phyloP scores from a whole-genome alignment of 768 basidiomycete genomes.

The Pisolithus orientalis region DNA sequence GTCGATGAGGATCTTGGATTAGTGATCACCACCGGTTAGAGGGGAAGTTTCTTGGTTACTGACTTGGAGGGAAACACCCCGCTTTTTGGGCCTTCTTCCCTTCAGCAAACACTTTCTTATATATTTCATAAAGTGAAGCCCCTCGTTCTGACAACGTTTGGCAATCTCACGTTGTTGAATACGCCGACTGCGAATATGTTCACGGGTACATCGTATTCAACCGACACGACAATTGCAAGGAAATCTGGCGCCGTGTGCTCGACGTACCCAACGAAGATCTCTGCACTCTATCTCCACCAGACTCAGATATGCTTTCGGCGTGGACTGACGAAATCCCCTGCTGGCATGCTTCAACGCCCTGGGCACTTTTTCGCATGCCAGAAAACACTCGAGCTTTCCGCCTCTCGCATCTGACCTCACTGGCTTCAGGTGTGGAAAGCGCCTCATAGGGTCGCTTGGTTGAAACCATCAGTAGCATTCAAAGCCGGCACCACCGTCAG shows the following conservation, averaged over 20 bases:
- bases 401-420: slow-evolving; percentile 60
- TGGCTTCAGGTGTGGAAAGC: slow-evolving; percentile 38
- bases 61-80: slow-evolving; percentile 42
- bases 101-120: slow-evolving; percentile 29
- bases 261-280: slow-evolving; percentile 23
- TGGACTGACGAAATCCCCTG: slow-evolving; percentile 16
- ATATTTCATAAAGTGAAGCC: not conserved
- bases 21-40: slow-evolving; percentile 48
- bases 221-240: slow-evolving; percentile 47
- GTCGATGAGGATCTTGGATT: slow-evolving; percentile 58
- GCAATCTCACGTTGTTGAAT: slow-evolving; percentile 15
- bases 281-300: slow-evolving; percentile 27
- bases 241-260: slow-evolving; percentile 58
- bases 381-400: slow-evolving; percentile 48
- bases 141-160: not conserved
- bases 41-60: slow-evolving; percentile 53
- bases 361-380: slow-evolving; percentile 50
- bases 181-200: slow-evolving; percentile 70
- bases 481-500: slow-evolving; percentile 10
- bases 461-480: slow-evolving; percentile 41
- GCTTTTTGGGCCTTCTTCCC: slow-evolving; percentile 59
- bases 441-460: slow-evolving; percentile 45
- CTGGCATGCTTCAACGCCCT: slow-evolving; percentile 31
- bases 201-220: slow-evolving; percentile 70
- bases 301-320: slow-evolving; percentile 19